Base-by-base conservation (phyloP, 495 filamentous ascomycete species). In the Talaromyces thailandensis region DNA sequence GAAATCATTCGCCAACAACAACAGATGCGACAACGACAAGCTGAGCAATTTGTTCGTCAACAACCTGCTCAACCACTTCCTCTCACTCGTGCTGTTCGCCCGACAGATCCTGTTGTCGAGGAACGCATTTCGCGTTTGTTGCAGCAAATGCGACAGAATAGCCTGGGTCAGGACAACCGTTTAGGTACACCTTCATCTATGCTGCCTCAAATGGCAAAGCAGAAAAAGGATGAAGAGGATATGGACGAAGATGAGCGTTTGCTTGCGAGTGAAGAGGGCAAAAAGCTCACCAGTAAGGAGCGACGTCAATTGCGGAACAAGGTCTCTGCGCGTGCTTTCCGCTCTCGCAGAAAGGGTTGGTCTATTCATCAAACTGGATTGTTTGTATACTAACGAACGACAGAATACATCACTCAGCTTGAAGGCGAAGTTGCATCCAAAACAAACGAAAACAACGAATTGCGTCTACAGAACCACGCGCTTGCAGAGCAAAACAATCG, bases 211-310 rank as follows among this genome's bases (percentile, higher is more conserved):
- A 77, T 85, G 55, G 74, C 83, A 37, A 85, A 89, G 68, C 69
- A 85, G 37, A 87, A 81, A 76, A 98, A 98, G 81, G 90, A 96
- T 45, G 91, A 96, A 69, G 91, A 94, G 60, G 93, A 98, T 29
- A 97, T 98, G 93, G 94, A 99, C 73, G 92, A 96, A 71, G 94
- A 99, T 67, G 94, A 98, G 81, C 80, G 90, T 63, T 79, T 98
- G 3, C 82, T 99, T 16, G 91, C 90, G 5, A 96, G 92, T 65
- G 94, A 98, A 67, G 93, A 96, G 74, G 94, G 93, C 51, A 99
- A 99, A 85, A 96, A 96, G 75, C 81, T 99, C 43, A 92, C 83
- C 73, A 92, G 89, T 79, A 96, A 96, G 73, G 91, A 97, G 76
- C 85, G 94, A 43, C 85, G 94, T 40, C 94, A 98, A 73, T 76